A percentile compares a stretch with the other conserved stretches of the same genome.
Evolutionary conservation across 2,329 filamentous ascomycete species (phyloP).

Genomic region (Claviceps quebecensis): DNA sequence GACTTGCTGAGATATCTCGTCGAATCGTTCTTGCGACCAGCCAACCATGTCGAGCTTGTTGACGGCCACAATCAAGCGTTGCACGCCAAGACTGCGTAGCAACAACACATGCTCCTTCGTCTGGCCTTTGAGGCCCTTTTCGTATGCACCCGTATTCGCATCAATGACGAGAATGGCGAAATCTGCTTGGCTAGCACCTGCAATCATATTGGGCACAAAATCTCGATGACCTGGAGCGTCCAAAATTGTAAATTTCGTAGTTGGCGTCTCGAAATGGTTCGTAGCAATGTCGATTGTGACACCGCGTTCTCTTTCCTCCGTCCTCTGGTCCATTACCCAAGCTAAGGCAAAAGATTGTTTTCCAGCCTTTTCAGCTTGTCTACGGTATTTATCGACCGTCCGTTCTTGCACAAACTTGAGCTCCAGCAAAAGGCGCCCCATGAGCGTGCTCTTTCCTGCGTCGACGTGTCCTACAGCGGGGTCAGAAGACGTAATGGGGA

Average conservation of each 20-base stretch:
- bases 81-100: conserved; percentile 79
- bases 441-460: conserved; percentile 92
- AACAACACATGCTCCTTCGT: conserved; percentile 88
- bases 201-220: conserved; percentile 98
- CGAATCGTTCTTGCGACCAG: conserved; percentile 73
- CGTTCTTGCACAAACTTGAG: conserved; percentile 77
- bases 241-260: conserved; percentile 79
- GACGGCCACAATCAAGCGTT: conserved; percentile 74
- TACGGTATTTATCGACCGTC: conserved; percentile 74
- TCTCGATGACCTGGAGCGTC: conserved; percentile 91
- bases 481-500: neutral
- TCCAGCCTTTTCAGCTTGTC: conserved; percentile 80
- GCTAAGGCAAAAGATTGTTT: conserved; percentile 94
- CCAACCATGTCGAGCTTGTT: conserved; percentile 86
- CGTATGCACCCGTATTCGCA: conserved; percentile 78
- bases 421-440: conserved; percentile 87
- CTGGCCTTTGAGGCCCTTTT: conserved; percentile 84
- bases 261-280: conserved; percentile 83
- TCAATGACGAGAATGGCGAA: conserved; percentile 93
- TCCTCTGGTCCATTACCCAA: conserved; percentile 89
- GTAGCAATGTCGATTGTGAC: conserved; percentile 96
- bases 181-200: conserved; percentile 87
- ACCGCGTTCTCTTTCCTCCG: conserved; percentile 76
- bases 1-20: conserved; percentile 74
- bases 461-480: conserved; percentile 67